phyloP scores from a whole-genome alignment of 495 filamentous ascomycete species.

The Bathelium albidoporum region DNA sequence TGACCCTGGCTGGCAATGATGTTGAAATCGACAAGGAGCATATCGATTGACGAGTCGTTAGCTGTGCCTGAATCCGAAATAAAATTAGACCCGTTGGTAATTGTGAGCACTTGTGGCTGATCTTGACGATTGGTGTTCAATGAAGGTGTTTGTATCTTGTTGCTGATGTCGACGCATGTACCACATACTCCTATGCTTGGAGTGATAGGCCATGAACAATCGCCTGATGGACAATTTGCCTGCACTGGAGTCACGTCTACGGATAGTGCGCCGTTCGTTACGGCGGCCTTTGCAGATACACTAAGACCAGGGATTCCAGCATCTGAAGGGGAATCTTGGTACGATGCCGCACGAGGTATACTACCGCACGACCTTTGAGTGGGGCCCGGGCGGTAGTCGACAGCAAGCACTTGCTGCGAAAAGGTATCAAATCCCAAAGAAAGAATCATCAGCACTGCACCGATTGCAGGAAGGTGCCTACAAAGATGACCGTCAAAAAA shows the following conservation, averaged over 20 bases:
- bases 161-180: background rate
- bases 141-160: background rate
- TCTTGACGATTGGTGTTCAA: background rate
- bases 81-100: background rate
- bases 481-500: background rate
- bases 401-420: background rate
- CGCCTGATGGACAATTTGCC: background rate
- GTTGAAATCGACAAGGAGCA: background rate
- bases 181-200: background rate
- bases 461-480: background rate
- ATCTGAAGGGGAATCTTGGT: background rate
- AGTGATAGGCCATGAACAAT: slow-evolving; percentile 1
- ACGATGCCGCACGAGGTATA: background rate
- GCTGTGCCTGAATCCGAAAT: background rate
- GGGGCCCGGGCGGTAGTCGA: background rate
- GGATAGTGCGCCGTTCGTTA: background rate
- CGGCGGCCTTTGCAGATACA: background rate
- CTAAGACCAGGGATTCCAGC: background rate
- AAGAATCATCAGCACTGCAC: slow-evolving; percentile 1
- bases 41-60: background rate
- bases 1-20: background rate
- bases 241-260: background rate
- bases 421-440: background rate
- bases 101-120: background rate
- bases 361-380: background rate